Evolutionary conservation across 163 green algal species (phyloP).

Genomic region (Scenedesmus sp.): DNA sequence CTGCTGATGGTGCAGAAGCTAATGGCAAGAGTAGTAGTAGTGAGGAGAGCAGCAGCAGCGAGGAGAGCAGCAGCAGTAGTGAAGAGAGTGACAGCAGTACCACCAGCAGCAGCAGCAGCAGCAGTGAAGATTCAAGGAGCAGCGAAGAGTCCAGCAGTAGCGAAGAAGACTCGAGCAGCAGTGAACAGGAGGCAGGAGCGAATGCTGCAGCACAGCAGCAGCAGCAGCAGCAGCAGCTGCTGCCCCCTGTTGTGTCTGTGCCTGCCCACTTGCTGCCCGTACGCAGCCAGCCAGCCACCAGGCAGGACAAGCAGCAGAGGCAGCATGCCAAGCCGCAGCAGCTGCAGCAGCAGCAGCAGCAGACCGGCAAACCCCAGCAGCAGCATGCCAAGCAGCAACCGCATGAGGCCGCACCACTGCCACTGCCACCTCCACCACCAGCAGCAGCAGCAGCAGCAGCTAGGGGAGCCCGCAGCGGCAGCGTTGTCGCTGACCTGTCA

Average conservation of each 20-base stretch:
- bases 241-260: constrained; percentile 18
- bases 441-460: neutral
- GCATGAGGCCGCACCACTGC: neutral
- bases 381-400: neutral
- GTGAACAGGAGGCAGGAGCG: neutral
- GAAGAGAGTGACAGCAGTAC: constrained; percentile 14
- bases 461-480: neutral
- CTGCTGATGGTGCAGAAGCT: neutral
- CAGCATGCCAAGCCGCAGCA: constrained; percentile 17
- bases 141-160: constrained; percentile 5
- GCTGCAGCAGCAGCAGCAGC: neutral
- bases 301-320: neutral
- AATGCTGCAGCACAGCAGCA: constrained; percentile 12
- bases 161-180: constrained; percentile 10
- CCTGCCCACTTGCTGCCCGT: neutral
- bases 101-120: constrained; percentile 45
- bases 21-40: neutral
- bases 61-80: constrained; percentile 22
- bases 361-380: neutral
- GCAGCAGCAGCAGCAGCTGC: constrained; percentile 27
- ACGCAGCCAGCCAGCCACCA: neutral
- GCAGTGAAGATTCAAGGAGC: neutral
- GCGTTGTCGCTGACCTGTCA: neutral
- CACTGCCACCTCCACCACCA: neutral
- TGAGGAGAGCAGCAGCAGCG: constrained; percentile 1